A percentile compares a stretch with the other conserved stretches of the same genome.
Conservation (phyloP, 768 basidiomycete species). For the Boletellus sp. region DNA sequence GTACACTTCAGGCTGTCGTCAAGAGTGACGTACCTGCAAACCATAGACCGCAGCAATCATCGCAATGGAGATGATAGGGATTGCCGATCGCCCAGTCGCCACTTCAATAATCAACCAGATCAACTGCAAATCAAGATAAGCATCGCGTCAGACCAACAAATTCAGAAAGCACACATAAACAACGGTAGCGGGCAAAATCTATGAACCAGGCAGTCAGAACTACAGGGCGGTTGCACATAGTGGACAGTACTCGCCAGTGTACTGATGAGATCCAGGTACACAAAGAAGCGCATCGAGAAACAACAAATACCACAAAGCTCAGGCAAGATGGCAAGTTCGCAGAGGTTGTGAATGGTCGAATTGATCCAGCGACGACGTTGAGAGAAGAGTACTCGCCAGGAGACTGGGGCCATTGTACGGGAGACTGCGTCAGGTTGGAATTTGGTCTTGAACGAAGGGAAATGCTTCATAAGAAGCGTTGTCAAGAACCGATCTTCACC, state of each 20-base stretch:
- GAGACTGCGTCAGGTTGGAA: slow-evolving; percentile 63
- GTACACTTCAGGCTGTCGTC: neutral
- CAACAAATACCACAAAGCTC: slow-evolving; percentile 67
- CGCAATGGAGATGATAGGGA: slow-evolving; percentile 60
- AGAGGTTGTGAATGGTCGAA: slow-evolving; percentile 66
- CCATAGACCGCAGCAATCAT: slow-evolving; percentile 71
- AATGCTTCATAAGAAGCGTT: slow-evolving; percentile 66
- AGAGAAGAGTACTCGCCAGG: slow-evolving; percentile 57
- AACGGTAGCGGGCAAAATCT: slow-evolving; percentile 60
- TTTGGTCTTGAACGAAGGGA: slow-evolving; percentile 66
- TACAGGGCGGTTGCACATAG: neutral
- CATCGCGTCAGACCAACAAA: slow-evolving; percentile 1
- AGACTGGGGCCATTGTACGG: slow-evolving; percentile 61
- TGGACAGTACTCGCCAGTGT: slow-evolving; percentile 43
- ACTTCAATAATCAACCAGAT: slow-evolving; percentile 61
- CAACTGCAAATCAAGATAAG: slow-evolving; percentile 35
- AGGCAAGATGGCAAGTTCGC: slow-evolving; percentile 58
- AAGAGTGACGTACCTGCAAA: slow-evolving; percentile 44
- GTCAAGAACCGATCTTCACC: slow-evolving; percentile 73
- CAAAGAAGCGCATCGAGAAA: slow-evolving; percentile 73
- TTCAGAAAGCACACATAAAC: slow-evolving; percentile 46
- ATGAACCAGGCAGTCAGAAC: slow-evolving; percentile 8
- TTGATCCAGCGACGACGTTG: slow-evolving; percentile 75
- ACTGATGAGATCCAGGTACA: slow-evolving; percentile 62
- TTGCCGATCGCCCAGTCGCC: slow-evolving; percentile 44